Base-by-base conservation (phyloP, 352 stramenopile species). In the Phytophthora sansomeana region DNA sequence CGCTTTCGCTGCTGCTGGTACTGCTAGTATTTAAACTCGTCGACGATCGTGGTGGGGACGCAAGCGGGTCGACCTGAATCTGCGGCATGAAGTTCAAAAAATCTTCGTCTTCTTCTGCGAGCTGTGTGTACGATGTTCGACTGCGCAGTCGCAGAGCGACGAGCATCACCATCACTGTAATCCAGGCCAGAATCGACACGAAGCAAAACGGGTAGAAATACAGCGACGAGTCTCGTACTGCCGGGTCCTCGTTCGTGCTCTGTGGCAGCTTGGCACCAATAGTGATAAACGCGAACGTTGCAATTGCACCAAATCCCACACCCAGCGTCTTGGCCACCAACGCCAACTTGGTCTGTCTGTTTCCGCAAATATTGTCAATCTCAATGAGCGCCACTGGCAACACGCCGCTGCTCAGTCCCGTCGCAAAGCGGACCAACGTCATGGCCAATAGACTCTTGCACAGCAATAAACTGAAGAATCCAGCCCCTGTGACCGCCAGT, bases 291-390 rank as follows among this genome's bases (percentile, higher is more conserved):
- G 77, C 33, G 32, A 89, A 80, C 6, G 85, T 89, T n/a, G 53
- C 55, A 11, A 76, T 62, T 0, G 80, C 78, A 17, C 81, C 85
- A 2, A 94, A 63, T 1, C 78, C 74, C 14, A 89, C 77, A 24
- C 83, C 85, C n/a, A 92, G 38, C 38, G 88, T 91, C 72, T 83
- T 90, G 66, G 78, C 83, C 5, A 86, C 73, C 11, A 80, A 63
- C 6, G 83, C 83, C 30, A 94, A 32, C 7, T 78, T 80, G 9
- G 85, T 89, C 55, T 94, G 85, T 10, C 85, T 77, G 35, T 91
- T 89, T 29, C 85, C 85, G 61, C 86, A 94, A 39, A 94, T 92
- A 32, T 89, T 91, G 65, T 94, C 86, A 21, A 92, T 92, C 61
- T 94, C 83, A 42, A 92, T 92, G 16, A 91, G 69, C 30, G 86